A percentile compares a stretch with the other conserved stretches of the same genome.
These are phyloP conservation scores for Solanum clarkiae DNA, from an alignment of 257 asterid genomes.

Conservation along the genomic window DNA sequence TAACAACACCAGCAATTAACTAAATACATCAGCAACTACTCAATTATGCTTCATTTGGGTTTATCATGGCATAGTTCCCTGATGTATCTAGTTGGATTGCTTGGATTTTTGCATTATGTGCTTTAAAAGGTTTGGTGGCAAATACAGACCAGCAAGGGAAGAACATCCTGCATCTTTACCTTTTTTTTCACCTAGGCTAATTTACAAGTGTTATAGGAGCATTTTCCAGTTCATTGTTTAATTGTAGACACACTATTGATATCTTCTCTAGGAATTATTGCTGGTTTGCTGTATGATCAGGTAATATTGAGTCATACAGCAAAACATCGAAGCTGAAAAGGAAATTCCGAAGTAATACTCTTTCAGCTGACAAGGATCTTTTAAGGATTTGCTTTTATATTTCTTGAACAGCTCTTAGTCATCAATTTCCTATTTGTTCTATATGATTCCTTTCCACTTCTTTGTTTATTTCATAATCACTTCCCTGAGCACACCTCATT, in stretches of 20 bases:
- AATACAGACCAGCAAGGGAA: not conserved
- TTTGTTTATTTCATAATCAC: not conserved
- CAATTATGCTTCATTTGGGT: not conserved
- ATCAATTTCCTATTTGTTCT: not conserved
- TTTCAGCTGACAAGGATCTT: not conserved
- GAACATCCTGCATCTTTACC: not conserved
- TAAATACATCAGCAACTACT: not conserved
- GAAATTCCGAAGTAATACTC: not conserved
- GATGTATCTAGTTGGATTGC: not conserved
- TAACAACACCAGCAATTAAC: not conserved
- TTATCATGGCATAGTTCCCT: not conserved
- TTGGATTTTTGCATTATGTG: not conserved
- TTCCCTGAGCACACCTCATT: not conserved
- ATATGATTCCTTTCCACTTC: not conserved
- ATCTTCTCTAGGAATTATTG: not conserved
- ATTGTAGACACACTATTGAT: not conserved
- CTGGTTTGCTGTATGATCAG: not conserved
- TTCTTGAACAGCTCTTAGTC: not conserved
- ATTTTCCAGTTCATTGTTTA: not conserved
- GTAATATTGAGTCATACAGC: not conserved
- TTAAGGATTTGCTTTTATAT: not conserved
- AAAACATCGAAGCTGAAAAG: not conserved
- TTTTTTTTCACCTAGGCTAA: not conserved
- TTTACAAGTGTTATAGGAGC: not conserved
- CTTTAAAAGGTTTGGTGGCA: not conserved